Evolutionary conservation across 179 eudicot genomes (phyloP).

Genomic region (Amaranthus tricolor): DNA sequence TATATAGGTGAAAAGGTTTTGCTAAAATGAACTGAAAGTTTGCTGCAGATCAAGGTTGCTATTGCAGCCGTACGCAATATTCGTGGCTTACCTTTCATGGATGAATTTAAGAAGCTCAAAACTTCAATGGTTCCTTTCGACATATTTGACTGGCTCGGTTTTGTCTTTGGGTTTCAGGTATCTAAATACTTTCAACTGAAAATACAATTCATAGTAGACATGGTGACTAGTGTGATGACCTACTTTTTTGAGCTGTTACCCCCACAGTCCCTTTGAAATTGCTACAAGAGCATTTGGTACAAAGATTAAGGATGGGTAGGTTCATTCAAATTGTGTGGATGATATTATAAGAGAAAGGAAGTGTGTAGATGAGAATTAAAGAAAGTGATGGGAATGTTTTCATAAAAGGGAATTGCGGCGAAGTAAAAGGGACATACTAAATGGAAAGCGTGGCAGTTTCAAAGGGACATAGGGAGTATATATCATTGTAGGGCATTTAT

Average conservation of each 20-base stretch:
- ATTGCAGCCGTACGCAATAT: conserved; percentile 68
- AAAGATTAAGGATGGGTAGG: too few relatives aligned
- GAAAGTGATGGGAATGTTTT: too few relatives aligned
- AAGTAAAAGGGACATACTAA: too few relatives aligned
- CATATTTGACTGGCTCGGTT: conserved; percentile 89
- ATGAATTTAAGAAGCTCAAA: conserved; percentile 49
- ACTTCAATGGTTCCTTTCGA: conserved; percentile 44
- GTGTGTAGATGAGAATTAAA: too few relatives aligned
- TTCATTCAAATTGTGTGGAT: too few relatives aligned
- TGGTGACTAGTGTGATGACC: not conserved
- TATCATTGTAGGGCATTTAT: too few relatives aligned
- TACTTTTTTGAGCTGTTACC: not conserved
- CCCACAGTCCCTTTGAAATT: too few relatives aligned
- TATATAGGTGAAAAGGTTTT: not conserved
- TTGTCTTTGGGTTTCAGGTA: conserved; percentile 90
- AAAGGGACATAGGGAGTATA: too few relatives aligned
- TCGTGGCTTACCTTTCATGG: conserved; percentile 78
- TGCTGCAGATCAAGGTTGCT: conserved; percentile 78
- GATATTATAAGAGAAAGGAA: too few relatives aligned
- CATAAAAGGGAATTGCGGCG: too few relatives aligned
- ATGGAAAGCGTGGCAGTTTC: too few relatives aligned
- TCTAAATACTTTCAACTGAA: not conserved
- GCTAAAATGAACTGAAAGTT: conserved; percentile 16
- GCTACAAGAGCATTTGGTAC: too few relatives aligned
- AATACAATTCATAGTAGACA: not conserved